Evolutionary conservation across 164 flowering plant genomes (phyloP), one percentile per base, ranked within the genome.

Genomic region (Chimonanthus salicifolius): DNA sequence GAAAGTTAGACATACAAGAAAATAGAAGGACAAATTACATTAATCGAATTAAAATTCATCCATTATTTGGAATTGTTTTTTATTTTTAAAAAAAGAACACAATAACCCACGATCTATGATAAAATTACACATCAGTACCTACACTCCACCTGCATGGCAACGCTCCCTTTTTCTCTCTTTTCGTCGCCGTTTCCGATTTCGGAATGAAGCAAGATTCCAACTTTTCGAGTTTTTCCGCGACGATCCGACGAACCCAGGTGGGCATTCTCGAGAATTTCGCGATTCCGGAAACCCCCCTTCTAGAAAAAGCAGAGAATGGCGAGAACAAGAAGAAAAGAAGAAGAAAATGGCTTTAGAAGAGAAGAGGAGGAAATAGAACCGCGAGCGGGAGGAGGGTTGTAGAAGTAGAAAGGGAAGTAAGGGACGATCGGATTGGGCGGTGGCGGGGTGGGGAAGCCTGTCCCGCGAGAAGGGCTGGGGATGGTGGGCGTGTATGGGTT

Each of bases 341-440:
- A 21, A 3, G 58, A 7, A 6, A 71, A 15, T 6, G 7, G 47
- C 20, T 49, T 63, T 68, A 71, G 60, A 3, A 11, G 54, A 7
- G 47, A 16, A 8, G 75, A 70, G 67, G 44, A 45, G 33, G 81
- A 68, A 2, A 20, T 7, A 20, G 16, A 18, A 7, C 5, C 10
- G 43, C 79, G 45, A 10, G 13, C 33, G 9, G 91, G 87, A 2
- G 94, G 97, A 60, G 97, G 94, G 74, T 1, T 86, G 74, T 89
- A 66, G 67, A 79, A 92, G 85, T 85, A 92, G 33, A 69, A 92
- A 0, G 97, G 97, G 73, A 87, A 92, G 79, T 89, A 92, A 4
- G 97, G 97, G 3, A 90, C 87, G 49, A 92, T 88, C 0, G 97
- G 95, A 75, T 92, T 90, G 0, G 96, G 97, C 3, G 94, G 97